Conservation (phyloP, 2,329 filamentous ascomycete species). For the Didymella exigua region DNA sequence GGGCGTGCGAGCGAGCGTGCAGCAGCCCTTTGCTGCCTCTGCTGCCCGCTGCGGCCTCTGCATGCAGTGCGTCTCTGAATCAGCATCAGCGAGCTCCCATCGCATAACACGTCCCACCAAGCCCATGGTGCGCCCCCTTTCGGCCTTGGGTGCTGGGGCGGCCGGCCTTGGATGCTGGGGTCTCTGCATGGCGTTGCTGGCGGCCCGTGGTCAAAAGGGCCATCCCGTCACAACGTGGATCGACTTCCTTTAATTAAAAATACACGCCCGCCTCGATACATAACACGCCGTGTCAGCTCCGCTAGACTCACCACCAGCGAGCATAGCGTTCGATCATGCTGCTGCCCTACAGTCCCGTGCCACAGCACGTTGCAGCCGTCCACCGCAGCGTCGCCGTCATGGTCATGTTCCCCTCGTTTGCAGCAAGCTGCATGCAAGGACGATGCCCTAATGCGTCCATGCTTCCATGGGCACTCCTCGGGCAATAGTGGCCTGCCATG, state of each 20-base stretch:
- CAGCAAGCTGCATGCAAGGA: slow-evolving; percentile 10
- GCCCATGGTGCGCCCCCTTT: slow-evolving; percentile 10
- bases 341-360: slow-evolving; percentile 6
- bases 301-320: not conserved
- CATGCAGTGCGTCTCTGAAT: not conserved
- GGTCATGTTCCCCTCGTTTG: not conserved
- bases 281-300: slow-evolving; percentile 2
- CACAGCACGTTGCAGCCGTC: slow-evolving; percentile 9
- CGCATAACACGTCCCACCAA: not conserved
- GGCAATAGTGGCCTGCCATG: slow-evolving; percentile 24
- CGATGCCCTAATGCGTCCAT: not conserved
- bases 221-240: slow-evolving; percentile 15
- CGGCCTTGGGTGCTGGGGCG: slow-evolving; percentile 7
- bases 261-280: slow-evolving; percentile 12
- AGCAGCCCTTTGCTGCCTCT: no score
- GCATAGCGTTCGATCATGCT: not conserved
- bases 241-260: slow-evolving; percentile 21
- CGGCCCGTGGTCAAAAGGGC: slow-evolving; percentile 6
- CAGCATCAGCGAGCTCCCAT: not conserved
- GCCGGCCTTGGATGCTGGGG: slow-evolving; percentile 12
- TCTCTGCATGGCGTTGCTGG: slow-evolving; percentile 12
- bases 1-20: no score
- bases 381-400: slow-evolving; percentile 11
- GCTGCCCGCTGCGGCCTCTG: not conserved
- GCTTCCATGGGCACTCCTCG: slow-evolving; percentile 19